phyloP scores from a whole-genome alignment of 331 rosid genomes.

The Erythrophleum ivorense region DNA sequence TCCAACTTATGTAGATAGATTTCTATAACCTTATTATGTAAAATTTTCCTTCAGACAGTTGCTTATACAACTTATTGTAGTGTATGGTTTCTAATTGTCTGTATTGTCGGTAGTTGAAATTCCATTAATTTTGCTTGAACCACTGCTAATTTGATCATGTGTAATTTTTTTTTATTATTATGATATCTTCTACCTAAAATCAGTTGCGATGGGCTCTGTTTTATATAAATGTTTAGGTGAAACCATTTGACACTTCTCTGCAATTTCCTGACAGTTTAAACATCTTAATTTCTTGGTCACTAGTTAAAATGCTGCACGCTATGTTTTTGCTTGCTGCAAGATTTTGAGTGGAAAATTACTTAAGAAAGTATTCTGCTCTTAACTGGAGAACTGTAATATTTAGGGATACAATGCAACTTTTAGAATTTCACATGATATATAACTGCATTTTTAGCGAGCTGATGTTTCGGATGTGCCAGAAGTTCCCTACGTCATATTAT shows the following conservation, averaged over 20 bases:
- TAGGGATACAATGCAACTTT: neutral
- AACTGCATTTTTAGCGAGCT: conserved; percentile 7
- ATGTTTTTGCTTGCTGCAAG: conserved; percentile 13
- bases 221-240: neutral
- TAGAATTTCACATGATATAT: conserved; percentile 14
- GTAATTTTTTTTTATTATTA: neutral
- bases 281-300: conserved; percentile 10
- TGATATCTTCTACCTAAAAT: neutral
- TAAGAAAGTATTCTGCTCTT: neutral
- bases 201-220: neutral
- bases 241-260: neutral
- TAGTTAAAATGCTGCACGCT: conserved; percentile 3
- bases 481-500: neutral
- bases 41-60: neutral
- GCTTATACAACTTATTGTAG: neutral
- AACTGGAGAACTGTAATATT: neutral
- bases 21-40: neutral
- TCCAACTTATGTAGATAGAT: neutral
- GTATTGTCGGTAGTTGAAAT: neutral
- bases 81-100: neutral
- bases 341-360: neutral
- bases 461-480: neutral
- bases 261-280: neutral
- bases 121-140: neutral
- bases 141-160: conserved; percentile 5